A percentile compares a stretch with the other conserved stretches of the same genome.
Evolutionary conservation across 1,284 basidiomycete species (phyloP).

Genomic region (Irpex rosettiformis): DNA sequence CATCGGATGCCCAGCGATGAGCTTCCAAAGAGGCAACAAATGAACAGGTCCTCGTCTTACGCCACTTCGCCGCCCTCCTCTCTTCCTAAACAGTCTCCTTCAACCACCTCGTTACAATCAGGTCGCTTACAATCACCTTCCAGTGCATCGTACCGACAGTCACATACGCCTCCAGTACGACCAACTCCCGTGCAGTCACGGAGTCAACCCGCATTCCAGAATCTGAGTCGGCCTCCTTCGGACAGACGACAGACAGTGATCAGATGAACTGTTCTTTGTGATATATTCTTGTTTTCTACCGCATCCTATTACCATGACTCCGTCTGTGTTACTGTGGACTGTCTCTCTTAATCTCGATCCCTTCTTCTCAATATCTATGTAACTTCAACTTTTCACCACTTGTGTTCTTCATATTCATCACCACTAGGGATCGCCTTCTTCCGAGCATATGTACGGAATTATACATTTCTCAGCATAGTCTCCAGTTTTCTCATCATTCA

Average conservation of each 20-base stretch:
- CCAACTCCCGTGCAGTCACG: constrained; percentile 7
- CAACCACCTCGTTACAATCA: neutral
- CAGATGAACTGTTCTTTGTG: constrained; percentile 5
- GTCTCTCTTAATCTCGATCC: neutral
- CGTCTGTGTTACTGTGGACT: neutral
- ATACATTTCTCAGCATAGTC: constrained; percentile 1
- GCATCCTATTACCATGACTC: neutral
- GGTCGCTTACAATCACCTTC: neutral
- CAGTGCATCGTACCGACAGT: neutral
- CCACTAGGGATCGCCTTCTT: neutral
- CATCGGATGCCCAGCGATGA: constrained; percentile 8
- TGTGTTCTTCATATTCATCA: neutral
- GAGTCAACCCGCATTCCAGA: constrained; percentile 14
- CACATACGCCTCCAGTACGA: neutral
- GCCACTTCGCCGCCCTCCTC: neutral
- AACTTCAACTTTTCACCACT: neutral
- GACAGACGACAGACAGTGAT: constrained; percentile 15
- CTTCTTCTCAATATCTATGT: neutral
- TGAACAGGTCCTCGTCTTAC: neutral
- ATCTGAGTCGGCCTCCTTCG: constrained; percentile 12
- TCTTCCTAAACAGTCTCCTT: constrained; percentile 4
- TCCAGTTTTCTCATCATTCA: neutral
- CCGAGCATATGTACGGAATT: constrained; percentile 4
- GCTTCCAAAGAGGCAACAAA: neutral
- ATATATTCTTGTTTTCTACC: neutral